phyloP scores from a whole-genome alignment of 495 filamentous ascomycete species.

The Penicillium verhagenii region DNA sequence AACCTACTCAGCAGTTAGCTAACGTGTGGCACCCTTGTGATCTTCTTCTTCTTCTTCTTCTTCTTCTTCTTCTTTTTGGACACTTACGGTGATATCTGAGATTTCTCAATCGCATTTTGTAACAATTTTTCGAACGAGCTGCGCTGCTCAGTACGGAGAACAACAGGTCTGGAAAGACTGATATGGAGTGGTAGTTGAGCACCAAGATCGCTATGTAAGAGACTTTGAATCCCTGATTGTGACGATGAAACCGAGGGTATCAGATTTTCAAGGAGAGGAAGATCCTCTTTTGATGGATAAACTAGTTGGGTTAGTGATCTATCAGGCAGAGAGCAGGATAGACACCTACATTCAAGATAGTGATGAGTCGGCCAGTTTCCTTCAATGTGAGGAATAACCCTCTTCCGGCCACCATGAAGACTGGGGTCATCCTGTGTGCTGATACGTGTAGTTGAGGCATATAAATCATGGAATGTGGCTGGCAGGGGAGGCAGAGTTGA shows the following conservation, averaged over 20 bases:
- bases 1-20: constrained; percentile 43
- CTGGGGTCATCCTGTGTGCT: constrained; percentile 77
- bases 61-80: too few relatives aligned
- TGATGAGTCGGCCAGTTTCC: constrained; percentile 93
- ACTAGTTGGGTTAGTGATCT: constrained; percentile 52
- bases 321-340: background rate
- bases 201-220: constrained; percentile 73
- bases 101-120: constrained; percentile 33
- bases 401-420: constrained; percentile 80
- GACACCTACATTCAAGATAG: constrained; percentile 84
- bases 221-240: constrained; percentile 44
- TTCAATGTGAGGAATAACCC: constrained; percentile 77
- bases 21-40: background rate
- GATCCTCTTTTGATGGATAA: constrained; percentile 63
- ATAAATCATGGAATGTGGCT: constrained; percentile 80
- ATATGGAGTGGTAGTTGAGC: constrained; percentile 83
- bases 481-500: constrained; percentile 71
- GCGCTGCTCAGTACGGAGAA: constrained; percentile 63
- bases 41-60: too few relatives aligned
- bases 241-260: constrained; percentile 23
- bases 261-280: constrained; percentile 51
- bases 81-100: constrained; percentile 47
- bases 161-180: constrained; percentile 76
- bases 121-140: constrained; percentile 55
- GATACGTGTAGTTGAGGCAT: constrained; percentile 70